These are phyloP conservation scores for Myxozyma lipomycoides DNA, from an alignment of 805 yeast genomes.

Conservation along the genomic window DNA sequence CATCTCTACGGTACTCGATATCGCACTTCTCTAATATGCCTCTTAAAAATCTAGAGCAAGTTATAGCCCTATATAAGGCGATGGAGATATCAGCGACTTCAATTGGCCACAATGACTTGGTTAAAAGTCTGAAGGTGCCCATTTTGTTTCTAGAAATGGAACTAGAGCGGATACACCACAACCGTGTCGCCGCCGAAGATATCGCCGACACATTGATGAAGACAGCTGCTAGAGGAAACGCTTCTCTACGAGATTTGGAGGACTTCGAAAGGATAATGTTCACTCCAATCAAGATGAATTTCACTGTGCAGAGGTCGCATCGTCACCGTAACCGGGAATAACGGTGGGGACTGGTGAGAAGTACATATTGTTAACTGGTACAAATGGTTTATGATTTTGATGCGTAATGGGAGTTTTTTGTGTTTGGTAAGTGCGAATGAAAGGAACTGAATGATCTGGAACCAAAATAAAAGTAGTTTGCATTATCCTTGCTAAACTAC, in stretches of 20 bases:
- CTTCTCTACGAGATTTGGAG: background rate
- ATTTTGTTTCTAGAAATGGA: background rate
- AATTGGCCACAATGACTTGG: background rate
- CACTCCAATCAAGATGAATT: background rate
- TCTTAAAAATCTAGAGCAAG: background rate
- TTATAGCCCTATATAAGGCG: background rate
- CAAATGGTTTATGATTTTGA: too few species aligned
- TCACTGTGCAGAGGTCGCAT: background rate
- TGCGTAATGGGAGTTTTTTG: too few species aligned
- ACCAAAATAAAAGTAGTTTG: too few species aligned
- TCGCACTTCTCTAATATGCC: background rate
- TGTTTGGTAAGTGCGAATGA: too few species aligned
- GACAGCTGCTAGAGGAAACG: background rate
- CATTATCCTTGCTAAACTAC: too few species aligned
- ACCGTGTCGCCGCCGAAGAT: background rate
- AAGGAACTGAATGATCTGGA: too few species aligned
- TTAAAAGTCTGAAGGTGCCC: background rate
- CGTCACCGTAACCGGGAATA: background rate
- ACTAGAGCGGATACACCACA: background rate
- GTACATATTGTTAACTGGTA: too few species aligned
- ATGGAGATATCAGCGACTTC: background rate
- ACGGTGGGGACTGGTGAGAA: too few species aligned
- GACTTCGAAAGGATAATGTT: background rate
- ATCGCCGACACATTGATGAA: background rate
- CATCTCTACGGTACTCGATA: background rate